These are phyloP conservation scores for Basidiobolus meristosporus DNA, from an alignment of 371 early-diverging fungal genomes.

Conservation along the genomic window DNA sequence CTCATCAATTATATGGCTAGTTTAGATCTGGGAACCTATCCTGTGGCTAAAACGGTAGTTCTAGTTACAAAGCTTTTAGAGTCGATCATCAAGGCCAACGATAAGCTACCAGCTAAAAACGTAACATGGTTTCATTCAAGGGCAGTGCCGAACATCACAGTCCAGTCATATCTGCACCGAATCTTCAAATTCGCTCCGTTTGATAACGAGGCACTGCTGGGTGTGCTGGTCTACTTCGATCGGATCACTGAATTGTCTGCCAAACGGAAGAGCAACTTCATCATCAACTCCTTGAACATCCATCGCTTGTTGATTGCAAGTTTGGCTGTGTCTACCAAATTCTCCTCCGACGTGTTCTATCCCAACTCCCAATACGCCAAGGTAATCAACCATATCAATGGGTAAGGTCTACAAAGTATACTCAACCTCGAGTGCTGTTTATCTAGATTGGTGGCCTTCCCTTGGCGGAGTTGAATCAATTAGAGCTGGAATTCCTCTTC, in stretches of 20 bases:
- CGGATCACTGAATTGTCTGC: conserved; percentile 40
- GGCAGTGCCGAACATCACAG: conserved; percentile 59
- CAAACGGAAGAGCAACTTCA: too few species aligned
- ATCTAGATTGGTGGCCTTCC: conserved; percentile 89
- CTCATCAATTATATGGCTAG: too few species aligned
- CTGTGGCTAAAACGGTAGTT: too few species aligned
- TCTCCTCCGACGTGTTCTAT: conserved; percentile 76
- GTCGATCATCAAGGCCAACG: too few species aligned
- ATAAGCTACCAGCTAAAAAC: too few species aligned
- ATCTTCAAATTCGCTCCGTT: conserved; percentile 72
- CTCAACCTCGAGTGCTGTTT: too few species aligned
- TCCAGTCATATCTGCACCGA: conserved; percentile 43
- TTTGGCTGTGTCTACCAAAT: conserved; percentile 64
- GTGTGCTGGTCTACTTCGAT: conserved; percentile 53
- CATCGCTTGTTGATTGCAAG: conserved; percentile 76
- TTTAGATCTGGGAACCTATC: too few species aligned
- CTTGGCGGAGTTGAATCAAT: conserved; percentile 64
- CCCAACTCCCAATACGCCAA: conserved; percentile 79
- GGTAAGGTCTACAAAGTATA: too few species aligned
- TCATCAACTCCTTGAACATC: too few species aligned
- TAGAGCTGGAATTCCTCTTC: conserved; percentile 68
- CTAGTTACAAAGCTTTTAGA: too few species aligned
- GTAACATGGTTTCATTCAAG: conserved; percentile 71
- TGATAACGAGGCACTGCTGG: conserved; percentile 52
- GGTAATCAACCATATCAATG: too few species aligned